A percentile compares a stretch with the other conserved stretches of the same genome.
These are phyloP conservation scores for Termitomyces sp. DNA, from an alignment of 768 basidiomycete species.

Conservation along the genomic window DNA sequence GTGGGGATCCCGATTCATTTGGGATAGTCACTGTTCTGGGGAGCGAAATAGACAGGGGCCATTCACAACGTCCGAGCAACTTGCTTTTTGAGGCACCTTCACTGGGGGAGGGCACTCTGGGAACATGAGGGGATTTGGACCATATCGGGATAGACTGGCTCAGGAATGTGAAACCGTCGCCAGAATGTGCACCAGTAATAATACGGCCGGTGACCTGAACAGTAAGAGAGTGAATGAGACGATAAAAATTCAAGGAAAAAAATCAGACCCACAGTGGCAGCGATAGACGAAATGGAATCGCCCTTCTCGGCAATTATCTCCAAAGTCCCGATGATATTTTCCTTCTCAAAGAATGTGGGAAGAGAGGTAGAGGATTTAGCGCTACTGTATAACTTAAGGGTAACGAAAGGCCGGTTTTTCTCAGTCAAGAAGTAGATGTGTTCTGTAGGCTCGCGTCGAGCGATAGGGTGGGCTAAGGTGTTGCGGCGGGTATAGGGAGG, in stretches of 20 bases:
- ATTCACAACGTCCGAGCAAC: conserved; percentile 39
- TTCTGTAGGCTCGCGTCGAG: conserved; percentile 41
- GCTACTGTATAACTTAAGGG: conserved; percentile 42
- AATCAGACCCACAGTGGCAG: conserved; percentile 30
- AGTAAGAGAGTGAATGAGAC: background rate
- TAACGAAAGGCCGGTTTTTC: conserved; percentile 37
- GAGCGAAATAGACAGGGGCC: conserved; percentile 43
- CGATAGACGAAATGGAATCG: conserved; percentile 45
- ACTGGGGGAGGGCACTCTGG: conserved; percentile 35
- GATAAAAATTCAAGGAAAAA: background rate
- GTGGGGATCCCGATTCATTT: conserved; percentile 28
- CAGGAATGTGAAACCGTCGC: conserved; percentile 40
- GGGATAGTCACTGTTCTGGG: conserved; percentile 36
- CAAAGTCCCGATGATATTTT: conserved; percentile 41
- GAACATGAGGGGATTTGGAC: conserved; percentile 37
- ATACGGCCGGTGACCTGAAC: conserved; percentile 44
- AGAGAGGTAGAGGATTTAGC: conserved; percentile 46
- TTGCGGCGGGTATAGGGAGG: conserved; percentile 45
- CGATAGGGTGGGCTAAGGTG: conserved; percentile 33
- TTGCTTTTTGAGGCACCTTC: conserved; percentile 35
- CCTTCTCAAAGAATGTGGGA: conserved; percentile 50
- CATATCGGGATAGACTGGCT: conserved; percentile 39
- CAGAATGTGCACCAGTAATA: conserved; percentile 39
- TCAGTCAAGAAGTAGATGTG: conserved; percentile 38
- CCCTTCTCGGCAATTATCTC: conserved; percentile 44